Percentiles rank a stretch among this genome's conserved stretches.
Evolutionary conservation across 164 flowering plant species (phyloP).

Genomic region (Liquidambar formosana): DNA sequence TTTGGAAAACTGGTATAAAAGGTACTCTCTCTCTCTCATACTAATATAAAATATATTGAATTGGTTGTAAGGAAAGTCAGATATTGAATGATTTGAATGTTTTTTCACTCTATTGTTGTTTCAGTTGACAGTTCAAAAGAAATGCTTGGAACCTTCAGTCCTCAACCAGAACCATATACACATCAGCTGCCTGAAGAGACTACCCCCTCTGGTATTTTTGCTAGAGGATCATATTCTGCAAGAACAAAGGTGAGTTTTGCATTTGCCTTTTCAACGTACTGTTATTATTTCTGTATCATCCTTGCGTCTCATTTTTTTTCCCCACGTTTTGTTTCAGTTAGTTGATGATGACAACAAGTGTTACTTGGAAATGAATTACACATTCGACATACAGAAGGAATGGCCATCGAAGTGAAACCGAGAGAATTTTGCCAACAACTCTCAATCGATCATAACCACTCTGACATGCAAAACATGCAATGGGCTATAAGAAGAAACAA

Average conservation of each 20-base stretch:
- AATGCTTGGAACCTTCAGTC: conserved; percentile 33
- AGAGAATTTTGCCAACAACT: no score
- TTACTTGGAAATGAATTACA: conserved; percentile 44
- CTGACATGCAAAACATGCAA: no score
- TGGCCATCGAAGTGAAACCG: conserved; percentile 13
- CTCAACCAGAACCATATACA: conserved; percentile 27
- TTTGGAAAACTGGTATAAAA: conserved; percentile 22
- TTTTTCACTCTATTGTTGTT: neutral
- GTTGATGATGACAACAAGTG: conserved; percentile 42
- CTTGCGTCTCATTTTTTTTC: no score
- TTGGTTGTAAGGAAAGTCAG: neutral
- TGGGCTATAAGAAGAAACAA: no score
- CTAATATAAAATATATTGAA: no score
- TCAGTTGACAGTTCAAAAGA: conserved; percentile 30
- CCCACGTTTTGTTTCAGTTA: conserved; percentile 21
- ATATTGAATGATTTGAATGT: neutral
- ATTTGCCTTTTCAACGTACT: no score
- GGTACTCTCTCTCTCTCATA: conserved; percentile 1
- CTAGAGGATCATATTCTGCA: conserved; percentile 32
- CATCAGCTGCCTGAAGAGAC: conserved; percentile 30
- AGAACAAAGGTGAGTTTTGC: conserved; percentile 18
- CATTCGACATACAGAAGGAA: conserved; percentile 36
- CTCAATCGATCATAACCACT: no score
- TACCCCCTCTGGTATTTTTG: conserved; percentile 27
- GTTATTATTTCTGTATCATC: no score